Evolutionary conservation across 345 rosid genomes (phyloP), one percentile per base, ranked within the genome.

Genomic region (Corymbia maculata): DNA sequence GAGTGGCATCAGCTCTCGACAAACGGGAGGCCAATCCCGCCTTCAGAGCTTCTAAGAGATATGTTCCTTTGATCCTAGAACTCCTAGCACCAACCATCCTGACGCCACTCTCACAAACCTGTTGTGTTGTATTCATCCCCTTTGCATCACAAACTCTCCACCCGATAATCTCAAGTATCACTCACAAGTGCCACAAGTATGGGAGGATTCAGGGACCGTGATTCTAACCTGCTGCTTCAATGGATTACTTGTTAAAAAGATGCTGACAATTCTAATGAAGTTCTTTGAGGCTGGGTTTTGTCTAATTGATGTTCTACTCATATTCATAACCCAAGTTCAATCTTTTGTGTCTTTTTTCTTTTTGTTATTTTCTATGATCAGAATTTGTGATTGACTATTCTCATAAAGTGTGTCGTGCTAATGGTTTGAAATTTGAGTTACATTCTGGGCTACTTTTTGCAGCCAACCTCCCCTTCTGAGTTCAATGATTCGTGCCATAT

Each of bases 381-480:
- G 47, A 36, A 70, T 70, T 0, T 36, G 82, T 32, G 82, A 70
- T 36, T 0, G 13, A 36, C 26, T 36, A 42, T 5, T 75, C 82
- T 75, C 82, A 75, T 19, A 75, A 6, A 47, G 49, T 5, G 26
- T 19, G 13, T 75, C 82, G 1, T 36, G 13, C 82, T 19, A 21
- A 68, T 68, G 45, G 79, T 68, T 30, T 30, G 45, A 68, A 75
- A 42, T 2, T 75, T 75, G 82, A 36, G 26, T 68, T 16, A 68
- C 79, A 68, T 32, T 75, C 47, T 1, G 82, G 26, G 26, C 24
- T 19, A 75, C 82, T 2, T 32, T 32, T 90, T 91, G 89, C 88
- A 98, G 99, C 92, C 95, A 97, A 88, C 99, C 99, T 59, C 99
- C 99, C 32, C 94, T 98, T 22, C 91, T 98, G 45, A 96, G 97